These are phyloP conservation scores for Sophora flavescens DNA, from an alignment of 306 rosid genomes.

Conservation along the genomic window DNA sequence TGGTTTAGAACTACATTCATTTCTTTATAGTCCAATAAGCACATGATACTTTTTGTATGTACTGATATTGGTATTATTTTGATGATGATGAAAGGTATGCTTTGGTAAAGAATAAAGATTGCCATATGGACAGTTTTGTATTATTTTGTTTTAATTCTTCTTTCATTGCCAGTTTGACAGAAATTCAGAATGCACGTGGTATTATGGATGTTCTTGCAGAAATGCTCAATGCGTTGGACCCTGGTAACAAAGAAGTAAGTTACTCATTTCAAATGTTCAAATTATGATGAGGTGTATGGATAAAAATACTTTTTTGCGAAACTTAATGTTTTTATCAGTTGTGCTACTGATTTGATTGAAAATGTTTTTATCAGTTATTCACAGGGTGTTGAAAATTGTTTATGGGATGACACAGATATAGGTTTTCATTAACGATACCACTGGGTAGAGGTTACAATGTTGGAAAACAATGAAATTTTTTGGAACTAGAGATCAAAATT, in stretches of 20 bases:
- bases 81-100: slow-evolving; percentile 18
- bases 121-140: slow-evolving; percentile 6
- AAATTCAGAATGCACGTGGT: slow-evolving; percentile 98
- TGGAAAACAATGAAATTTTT: not conserved
- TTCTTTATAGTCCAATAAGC: not conserved
- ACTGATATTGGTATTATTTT: not conserved
- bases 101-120: slow-evolving; percentile 16
- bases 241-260: slow-evolving; percentile 84
- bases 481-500: slow-evolving; percentile 6
- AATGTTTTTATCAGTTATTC: slow-evolving; percentile 21
- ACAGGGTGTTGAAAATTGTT: not conserved
- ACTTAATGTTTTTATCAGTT: slow-evolving; percentile 27
- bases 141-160: slow-evolving; percentile 39
- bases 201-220: slow-evolving; percentile 96
- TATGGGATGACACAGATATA: slow-evolving; percentile 6
- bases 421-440: not conserved
- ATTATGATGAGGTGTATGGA: slow-evolving; percentile 34
- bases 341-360: slow-evolving; percentile 16
- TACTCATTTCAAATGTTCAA: slow-evolving; percentile 27
- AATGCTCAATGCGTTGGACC: slow-evolving; percentile 93
- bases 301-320: not conserved
- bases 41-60: not conserved
- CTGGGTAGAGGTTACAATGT: not conserved
- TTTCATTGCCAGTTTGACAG: slow-evolving; percentile 69
- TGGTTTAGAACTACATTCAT: slow-evolving; percentile 2